Evolutionary conservation across 257 asterid genomes (phyloP), one percentile per base, ranked within the genome.

Genomic region (Solanum medicagineum): DNA sequence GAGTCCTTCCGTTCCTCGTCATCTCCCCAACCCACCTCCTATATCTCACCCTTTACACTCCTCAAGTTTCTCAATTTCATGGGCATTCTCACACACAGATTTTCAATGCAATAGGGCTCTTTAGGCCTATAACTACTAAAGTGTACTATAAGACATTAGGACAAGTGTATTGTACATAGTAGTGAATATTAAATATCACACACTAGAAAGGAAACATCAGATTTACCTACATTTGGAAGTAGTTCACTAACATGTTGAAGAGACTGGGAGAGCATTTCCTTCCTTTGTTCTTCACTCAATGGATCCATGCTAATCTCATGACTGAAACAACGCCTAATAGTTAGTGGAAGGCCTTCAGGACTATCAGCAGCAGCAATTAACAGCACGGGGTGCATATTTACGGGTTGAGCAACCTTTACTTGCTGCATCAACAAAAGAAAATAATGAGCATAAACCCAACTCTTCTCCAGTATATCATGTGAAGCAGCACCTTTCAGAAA

Each of bases 301-400:
- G 95, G 90, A 77, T 90, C 95, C 91, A 97, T 90, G 81, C 91
- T 92, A 70, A 97, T 87, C 93, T 97, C 99, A 91, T 94, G 99
- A 87, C 96, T 97, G 88, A 95, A 97, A 86, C 98, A 95, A 20
- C 98, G 97, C 83, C 99, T 91, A 80, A 97, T 93, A 63, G 91
- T 86, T 85, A 96, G 95, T 87, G 97, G 97, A 69, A 95, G 93
- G 81, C 97, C 99, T 92, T 97, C 99, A 84, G 93, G 87, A 87
- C 87, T 91, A 83, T 95, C 98, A 68, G 96, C 97, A 87, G 97
- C 90, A 42, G 99, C 98, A 86, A 97, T 87, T 81, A 97, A 93
- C 87, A 97, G 90, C 87, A 95, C 91, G 7, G 93, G 98, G 81
- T 93, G 97, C 87, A 86, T 89, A 91, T 88, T 90, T 81, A 83